phyloP scores from a whole-genome alignment of 345 rosid genomes.

The Melaleuca alternifolia region DNA sequence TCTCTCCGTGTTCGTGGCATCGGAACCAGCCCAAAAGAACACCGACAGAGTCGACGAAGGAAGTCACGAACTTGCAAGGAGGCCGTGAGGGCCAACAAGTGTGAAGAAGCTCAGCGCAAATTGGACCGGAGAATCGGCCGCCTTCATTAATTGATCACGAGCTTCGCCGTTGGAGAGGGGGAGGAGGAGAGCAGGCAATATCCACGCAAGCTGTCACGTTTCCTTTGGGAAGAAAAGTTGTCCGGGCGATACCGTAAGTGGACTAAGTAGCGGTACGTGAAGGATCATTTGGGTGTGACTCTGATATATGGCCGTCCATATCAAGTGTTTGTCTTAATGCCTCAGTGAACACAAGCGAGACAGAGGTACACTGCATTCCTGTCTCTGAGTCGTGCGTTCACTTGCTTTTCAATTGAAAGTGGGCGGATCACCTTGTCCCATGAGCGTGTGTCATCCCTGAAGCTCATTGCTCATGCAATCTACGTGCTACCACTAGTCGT shows the following conservation, averaged over 20 bases:
- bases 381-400: background rate
- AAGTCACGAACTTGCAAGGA: background rate
- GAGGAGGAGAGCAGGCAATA: background rate
- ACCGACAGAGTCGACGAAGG: background rate
- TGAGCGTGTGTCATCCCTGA: background rate
- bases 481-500: background rate
- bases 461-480: background rate
- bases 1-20: background rate
- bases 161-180: background rate
- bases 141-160: background rate
- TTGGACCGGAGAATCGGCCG: background rate
- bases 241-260: background rate
- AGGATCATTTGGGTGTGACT: background rate
- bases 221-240: background rate
- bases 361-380: background rate
- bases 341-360: background rate
- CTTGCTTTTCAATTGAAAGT: background rate
- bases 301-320: background rate
- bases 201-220: background rate
- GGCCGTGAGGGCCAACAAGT: background rate
- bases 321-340: background rate
- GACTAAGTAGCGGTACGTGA: background rate
- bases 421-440: background rate
- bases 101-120: background rate
- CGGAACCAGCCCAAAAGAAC: background rate